A percentile compares a stretch with the other conserved stretches of the same genome.
Evolutionary conservation across 192 early-diverging fungal species (phyloP).

Genomic region (Kickxella alabastrina): DNA sequence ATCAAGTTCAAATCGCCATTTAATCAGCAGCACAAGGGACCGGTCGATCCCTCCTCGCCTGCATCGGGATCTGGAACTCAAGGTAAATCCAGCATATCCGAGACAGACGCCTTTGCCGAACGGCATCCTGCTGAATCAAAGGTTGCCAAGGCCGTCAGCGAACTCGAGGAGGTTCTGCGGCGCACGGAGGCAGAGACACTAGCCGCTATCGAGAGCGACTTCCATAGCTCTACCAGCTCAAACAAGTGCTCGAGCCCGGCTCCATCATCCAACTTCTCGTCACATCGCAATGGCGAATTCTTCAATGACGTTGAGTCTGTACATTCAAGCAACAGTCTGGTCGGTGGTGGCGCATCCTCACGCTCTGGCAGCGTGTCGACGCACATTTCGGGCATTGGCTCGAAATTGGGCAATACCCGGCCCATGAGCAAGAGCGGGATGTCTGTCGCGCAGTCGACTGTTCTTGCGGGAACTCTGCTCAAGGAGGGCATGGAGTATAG

Average conservation of each 20-base stretch:
- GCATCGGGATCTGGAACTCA: not conserved
- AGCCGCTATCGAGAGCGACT: slow-evolving; percentile 36
- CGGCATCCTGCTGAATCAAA: slow-evolving; percentile 48
- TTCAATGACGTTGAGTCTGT: slow-evolving; percentile 18
- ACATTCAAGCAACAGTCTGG: slow-evolving; percentile 35
- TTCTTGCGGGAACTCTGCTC: slow-evolving; percentile 38
- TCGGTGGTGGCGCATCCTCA: slow-evolving; percentile 47
- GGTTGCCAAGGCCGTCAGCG: slow-evolving; percentile 51
- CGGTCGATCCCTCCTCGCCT: not conserved
- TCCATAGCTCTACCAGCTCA: slow-evolving; percentile 7
- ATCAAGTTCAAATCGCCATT: slow-evolving; percentile 51
- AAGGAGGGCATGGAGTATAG: slow-evolving; percentile 42
- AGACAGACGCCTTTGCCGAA: slow-evolving; percentile 22
- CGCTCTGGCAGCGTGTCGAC: slow-evolving; percentile 39
- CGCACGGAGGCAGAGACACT: slow-evolving; percentile 41
- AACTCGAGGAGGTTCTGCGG: slow-evolving; percentile 49
- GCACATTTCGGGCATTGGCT: slow-evolving; percentile 29
- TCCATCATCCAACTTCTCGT: slow-evolving; percentile 2
- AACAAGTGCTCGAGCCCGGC: not conserved
- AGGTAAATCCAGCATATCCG: not conserved
- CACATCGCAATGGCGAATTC: not conserved
- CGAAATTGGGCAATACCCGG: slow-evolving; percentile 19
- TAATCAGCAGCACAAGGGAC: slow-evolving; percentile 3
- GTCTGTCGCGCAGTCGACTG: slow-evolving; percentile 43
- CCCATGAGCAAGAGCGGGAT: slow-evolving; percentile 28